phyloP scores from a whole-genome alignment of 78 protist genomes.

The Reticulomyxa filosa region DNA sequence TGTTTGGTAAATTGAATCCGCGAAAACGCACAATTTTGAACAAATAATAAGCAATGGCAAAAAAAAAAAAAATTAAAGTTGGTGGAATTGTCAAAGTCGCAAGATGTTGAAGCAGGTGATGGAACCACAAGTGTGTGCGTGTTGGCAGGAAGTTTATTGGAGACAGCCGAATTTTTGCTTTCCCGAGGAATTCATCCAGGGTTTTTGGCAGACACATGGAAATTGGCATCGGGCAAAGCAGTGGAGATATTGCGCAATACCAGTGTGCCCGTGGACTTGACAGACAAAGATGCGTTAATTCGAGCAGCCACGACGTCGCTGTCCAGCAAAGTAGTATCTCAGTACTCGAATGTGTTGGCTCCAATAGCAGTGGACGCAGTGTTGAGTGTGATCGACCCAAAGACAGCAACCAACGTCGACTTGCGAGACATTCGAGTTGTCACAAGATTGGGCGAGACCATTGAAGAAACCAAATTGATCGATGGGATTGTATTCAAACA shows the following conservation, averaged over 20 bases:
- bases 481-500: constrained; percentile 79
- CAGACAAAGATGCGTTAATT: constrained; percentile 58
- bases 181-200: constrained; percentile 82
- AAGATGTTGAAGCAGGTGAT: constrained; percentile 99
- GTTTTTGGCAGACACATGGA: constrained; percentile 57
- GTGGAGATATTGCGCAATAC: constrained; percentile 22
- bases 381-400: constrained; percentile 31
- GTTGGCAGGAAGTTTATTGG: background rate
- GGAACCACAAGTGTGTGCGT: constrained; percentile 78
- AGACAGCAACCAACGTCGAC: constrained; percentile 26
- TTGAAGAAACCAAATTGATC: constrained; percentile 88
- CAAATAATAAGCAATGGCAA: too few relatives aligned
- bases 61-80: constrained; percentile 41
- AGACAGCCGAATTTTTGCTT: background rate
- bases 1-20: background rate
- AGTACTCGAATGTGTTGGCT: constrained; percentile 63
- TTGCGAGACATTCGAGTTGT: constrained; percentile 23
- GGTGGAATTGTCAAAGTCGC: constrained; percentile 87
- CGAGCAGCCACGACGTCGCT: constrained; percentile 86
- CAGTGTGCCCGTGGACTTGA: constrained; percentile 58
- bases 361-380: constrained; percentile 98
- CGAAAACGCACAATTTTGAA: too few relatives aligned
- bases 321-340: constrained; percentile 65
- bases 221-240: constrained; percentile 42
- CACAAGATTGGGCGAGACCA: constrained; percentile 74